A percentile compares a stretch with the other conserved stretches of the same genome.
Conservation (phyloP, 257 asterid species). For the Scutellaria barbata region DNA sequence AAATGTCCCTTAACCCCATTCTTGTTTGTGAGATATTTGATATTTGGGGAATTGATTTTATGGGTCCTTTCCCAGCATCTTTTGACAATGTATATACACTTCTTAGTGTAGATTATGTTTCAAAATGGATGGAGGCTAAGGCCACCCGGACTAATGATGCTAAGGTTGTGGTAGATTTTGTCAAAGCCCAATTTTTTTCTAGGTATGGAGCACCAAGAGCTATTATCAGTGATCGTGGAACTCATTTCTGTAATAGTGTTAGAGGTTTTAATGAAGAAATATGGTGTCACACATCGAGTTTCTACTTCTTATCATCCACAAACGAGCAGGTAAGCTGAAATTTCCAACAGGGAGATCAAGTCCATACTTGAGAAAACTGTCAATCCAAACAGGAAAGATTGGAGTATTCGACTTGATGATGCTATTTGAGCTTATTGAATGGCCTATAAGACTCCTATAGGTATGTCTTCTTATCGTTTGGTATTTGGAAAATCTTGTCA, state of each 20-base stretch:
- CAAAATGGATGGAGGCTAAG: no score
- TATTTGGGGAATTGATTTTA: neutral
- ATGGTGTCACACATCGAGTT: neutral
- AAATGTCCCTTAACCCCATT: no score
- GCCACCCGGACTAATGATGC: neutral
- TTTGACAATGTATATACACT: neutral
- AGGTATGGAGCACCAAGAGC: neutral
- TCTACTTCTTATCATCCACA: neutral
- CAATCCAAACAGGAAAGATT: slow-evolving; percentile 16
- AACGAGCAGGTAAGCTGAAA: neutral
- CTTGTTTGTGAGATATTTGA: neutral
- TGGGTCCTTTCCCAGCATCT: neutral
- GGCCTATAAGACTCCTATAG: neutral
- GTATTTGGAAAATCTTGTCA: neutral
- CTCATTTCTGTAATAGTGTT: neutral
- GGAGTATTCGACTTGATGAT: neutral
- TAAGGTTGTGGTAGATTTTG: slow-evolving; percentile 14
- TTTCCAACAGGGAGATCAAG: slow-evolving; percentile 15
- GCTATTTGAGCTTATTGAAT: neutral
- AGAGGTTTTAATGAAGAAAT: neutral
- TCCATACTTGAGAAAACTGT: slow-evolving; percentile 1
- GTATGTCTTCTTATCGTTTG: neutral
- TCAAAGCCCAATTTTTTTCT: neutral
- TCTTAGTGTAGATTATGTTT: neutral
- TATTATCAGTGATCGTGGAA: neutral